Base-by-base conservation (phyloP, 306 rosid genomes). In the Citrullus colocynthis region DNA sequence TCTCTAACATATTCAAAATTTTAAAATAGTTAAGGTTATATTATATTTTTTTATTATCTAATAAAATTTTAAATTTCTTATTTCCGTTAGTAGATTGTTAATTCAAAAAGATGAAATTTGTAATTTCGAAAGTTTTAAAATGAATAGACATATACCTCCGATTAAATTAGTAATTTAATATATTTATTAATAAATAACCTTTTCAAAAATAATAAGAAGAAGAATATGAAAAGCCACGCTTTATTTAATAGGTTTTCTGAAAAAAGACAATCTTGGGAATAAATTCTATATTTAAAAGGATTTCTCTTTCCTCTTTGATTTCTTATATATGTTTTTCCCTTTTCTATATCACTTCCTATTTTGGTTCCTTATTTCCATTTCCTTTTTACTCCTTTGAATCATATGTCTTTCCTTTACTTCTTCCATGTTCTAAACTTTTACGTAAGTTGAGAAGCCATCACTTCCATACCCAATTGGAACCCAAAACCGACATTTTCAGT, bases 251-350 rank as follows among this genome's bases (percentile, higher is more conserved):
- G 45, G 45, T 41, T 41, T 6, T 41, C 9, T 9, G 45, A 56
- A 30, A 24, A 32, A 62, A 62, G n/a, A n/a, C 69, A 32, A 62
- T 62, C 69, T 62, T 62, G 18, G 69, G 20, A 18, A 2, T 20
- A 62, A 62, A 30, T 62, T 63, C 4, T 34, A 63, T 24, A 24
- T 24, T 24, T 24, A 24, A 24, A 24, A 24, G 28, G 76, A 82
- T 85, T 62, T 24, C 60, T 48, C 72, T 52, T 17, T 52, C 6
- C 71, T 1, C 54, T 51, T 42, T 39, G 7, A 58, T 61, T 44
- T 56, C 16, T 42, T 73, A 78, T 28, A 36, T 77, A 36, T 77
- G 59, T 75, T 85, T 66, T 14, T 1, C 9, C 52, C 16, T 71
- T 76, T 37, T 20, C 57, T 1, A 52, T 5, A 2, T 16, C 55